Base-by-base conservation (phyloP, 805 yeast species). In the Priceomyces medius region DNA sequence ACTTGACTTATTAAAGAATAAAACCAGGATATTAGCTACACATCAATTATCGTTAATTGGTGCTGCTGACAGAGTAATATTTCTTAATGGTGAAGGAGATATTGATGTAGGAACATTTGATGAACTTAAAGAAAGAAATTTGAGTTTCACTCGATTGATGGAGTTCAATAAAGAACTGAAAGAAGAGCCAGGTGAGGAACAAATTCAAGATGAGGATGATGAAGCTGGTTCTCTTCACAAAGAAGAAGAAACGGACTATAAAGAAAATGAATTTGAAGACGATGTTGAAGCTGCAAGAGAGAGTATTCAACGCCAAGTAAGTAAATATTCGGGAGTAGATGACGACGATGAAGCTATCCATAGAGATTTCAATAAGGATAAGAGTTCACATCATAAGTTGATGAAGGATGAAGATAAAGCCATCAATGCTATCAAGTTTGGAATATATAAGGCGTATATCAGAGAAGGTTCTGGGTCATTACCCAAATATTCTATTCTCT, bases 391-490 rank as follows among this genome's bases (percentile, higher is more conserved):
- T 42, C 67, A 65, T 19, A 49, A 41, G 38, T 40, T 63, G 17
- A 64, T 71, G 21, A 56, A 60, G 19, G 76, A 69, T 29, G 88
- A 83, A 62, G 79, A 73, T 48, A 69, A 77, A 42, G 83, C 85
- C 3, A 80, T 75, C 10, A 81, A 82, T 53, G 64, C 76, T 29
- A 74, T 83, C 35, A 58, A 70, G 1, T 56, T 66, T 35, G 53
- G 56, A 2, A 78, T 85, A 17, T 81, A 83, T 53, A 52, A 53
- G 14, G 62, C 64, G 20, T 83, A 84, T 53, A 44, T 81, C 38
- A 57, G 56, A 32, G 69, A 77, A 14, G 88, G 87, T 21, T 71
- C 82, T 31, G 84, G 85, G 3, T 66, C 50, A 10, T 63, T 63
- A 47, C 74, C 47, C 4, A 41, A 43, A 13, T 58, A 52, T 44